Percentiles rank a stretch among this genome's conserved stretches.
Conservation (phyloP, 306 rosid genomes). For the Trifolium pratense region DNA sequence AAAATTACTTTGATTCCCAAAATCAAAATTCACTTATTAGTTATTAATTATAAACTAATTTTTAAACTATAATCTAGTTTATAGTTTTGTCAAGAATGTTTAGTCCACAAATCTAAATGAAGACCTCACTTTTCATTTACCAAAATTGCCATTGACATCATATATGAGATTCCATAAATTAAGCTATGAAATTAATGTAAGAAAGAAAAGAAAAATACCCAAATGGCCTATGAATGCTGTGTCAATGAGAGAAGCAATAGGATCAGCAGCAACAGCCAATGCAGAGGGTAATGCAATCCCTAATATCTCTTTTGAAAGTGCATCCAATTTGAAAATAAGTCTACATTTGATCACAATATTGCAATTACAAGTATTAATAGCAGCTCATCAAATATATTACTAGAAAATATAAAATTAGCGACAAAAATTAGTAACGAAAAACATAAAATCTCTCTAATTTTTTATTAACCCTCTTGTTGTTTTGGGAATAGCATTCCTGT, state of each 20-base stretch:
- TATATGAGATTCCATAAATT: background rate
- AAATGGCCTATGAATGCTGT: slow-evolving; percentile 91
- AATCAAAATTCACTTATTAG: background rate
- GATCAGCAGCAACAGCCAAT: slow-evolving; percentile 93
- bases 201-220: slow-evolving; percentile 51
- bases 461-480: too few species aligned
- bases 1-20: background rate
- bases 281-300: slow-evolving; percentile 89
- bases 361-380: slow-evolving; percentile 5
- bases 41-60: background rate
- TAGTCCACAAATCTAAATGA: background rate
- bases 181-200: background rate
- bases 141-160: background rate
- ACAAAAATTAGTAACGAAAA: too few species aligned
- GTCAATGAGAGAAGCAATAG: slow-evolving; percentile 93
- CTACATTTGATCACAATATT: slow-evolving; percentile 48
- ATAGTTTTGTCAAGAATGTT: background rate
- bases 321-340: slow-evolving; percentile 69
- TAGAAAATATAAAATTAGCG: too few species aligned
- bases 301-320: slow-evolving; percentile 69
- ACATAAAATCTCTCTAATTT: too few species aligned
- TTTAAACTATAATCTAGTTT: background rate
- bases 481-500: too few species aligned
- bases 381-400: background rate
- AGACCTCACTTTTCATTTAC: background rate